Conservation (phyloP, 2,329 filamentous ascomycete species). For the Aspergillus thermomutatus region DNA sequence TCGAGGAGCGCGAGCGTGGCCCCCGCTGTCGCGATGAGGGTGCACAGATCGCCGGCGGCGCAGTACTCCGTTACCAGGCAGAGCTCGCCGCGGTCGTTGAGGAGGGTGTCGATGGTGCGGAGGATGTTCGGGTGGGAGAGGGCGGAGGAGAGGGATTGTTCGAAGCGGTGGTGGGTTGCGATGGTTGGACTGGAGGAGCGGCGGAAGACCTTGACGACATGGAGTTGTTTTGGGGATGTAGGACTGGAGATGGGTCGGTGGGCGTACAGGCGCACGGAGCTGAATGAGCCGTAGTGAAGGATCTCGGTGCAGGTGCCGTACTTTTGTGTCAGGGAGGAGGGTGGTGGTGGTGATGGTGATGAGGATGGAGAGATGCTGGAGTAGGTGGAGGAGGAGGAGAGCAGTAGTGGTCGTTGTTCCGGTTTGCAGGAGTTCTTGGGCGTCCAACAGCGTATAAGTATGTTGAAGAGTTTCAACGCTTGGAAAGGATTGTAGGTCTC, state of each 20-base stretch:
- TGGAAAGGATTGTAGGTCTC: background rate
- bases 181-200: slow-evolving; percentile 12
- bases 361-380: background rate
- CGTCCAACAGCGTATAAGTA: slow-evolving; percentile 4
- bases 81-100: slow-evolving; percentile 25
- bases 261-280: slow-evolving; percentile 23
- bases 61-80: slow-evolving; percentile 48
- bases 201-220: slow-evolving; percentile 29
- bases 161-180: slow-evolving; percentile 6
- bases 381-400: background rate
- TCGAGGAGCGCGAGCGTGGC: slow-evolving; percentile 76
- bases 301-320: slow-evolving; percentile 27
- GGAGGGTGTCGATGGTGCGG: slow-evolving; percentile 22
- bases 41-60: slow-evolving; percentile 81
- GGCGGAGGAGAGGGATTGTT: slow-evolving; percentile 15
- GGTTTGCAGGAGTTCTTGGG: background rate
- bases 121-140: slow-evolving; percentile 28
- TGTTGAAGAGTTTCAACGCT: background rate
- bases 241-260: slow-evolving; percentile 3
- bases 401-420: slow-evolving; percentile 15
- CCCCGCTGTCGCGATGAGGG: slow-evolving; percentile 69
- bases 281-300: slow-evolving; percentile 25
- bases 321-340: slow-evolving; percentile 14
- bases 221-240: slow-evolving; percentile 6
- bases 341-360: slow-evolving; percentile 1